phyloP scores from a whole-genome alignment of 192 early-diverging fungal species.

The Obelidium mucronatum region DNA sequence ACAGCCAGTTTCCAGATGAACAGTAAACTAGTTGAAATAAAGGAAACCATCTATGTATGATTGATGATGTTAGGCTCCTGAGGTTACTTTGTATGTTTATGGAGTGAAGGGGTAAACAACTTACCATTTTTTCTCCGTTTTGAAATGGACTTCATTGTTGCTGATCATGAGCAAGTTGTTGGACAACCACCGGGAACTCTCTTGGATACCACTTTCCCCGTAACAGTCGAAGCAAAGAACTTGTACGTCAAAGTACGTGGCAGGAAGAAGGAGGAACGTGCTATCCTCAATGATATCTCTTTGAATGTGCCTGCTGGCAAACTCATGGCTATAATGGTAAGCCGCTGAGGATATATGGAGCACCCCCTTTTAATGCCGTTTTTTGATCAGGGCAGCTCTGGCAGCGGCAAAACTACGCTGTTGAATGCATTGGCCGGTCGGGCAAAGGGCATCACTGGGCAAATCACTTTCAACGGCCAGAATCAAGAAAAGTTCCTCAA shows the following conservation, averaged over 20 bases:
- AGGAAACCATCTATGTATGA: too few relatives aligned
- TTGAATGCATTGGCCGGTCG: conserved; percentile 63
- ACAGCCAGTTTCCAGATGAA: too few relatives aligned
- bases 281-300: conserved; percentile 36
- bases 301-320: conserved; percentile 34
- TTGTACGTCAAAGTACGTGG: not conserved
- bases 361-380: not conserved
- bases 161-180: too few relatives aligned
- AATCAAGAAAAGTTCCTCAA: conserved; percentile 39
- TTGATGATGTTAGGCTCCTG: too few relatives aligned
- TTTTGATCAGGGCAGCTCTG: conserved; percentile 35
- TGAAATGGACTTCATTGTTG: too few relatives aligned
- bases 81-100: too few relatives aligned
- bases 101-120: too few relatives aligned
- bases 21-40: too few relatives aligned
- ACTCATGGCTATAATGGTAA: conserved; percentile 46
- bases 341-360: not conserved
- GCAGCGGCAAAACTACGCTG: conserved; percentile 53
- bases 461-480: conserved; percentile 77
- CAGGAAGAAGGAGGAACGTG: not conserved
- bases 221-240: not conserved
- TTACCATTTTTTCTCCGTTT: too few relatives aligned
- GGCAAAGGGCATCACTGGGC: conserved; percentile 71
- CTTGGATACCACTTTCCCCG: too few relatives aligned
- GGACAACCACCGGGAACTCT: too few relatives aligned